A percentile compares a stretch with the other conserved stretches of the same genome.
phyloP scores from a whole-genome alignment of 2,329 filamentous ascomycete genomes.

The Botrytis hyacinthi region DNA sequence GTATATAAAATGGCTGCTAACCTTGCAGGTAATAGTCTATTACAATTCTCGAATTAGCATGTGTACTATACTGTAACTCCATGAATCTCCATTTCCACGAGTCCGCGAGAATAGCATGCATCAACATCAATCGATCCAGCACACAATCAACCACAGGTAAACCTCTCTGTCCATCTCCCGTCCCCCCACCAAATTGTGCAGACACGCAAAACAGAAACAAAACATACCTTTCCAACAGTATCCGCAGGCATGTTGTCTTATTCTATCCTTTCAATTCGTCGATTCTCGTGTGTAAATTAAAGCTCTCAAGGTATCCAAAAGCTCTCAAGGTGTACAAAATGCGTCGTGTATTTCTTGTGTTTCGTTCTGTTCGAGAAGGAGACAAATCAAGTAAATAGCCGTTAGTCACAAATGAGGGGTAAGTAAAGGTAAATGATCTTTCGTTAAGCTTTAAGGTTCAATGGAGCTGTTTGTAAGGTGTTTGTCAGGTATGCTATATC shows the following conservation, averaged over 20 bases:
- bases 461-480: neutral
- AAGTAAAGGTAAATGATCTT: neutral
- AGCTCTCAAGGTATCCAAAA: slow-evolving; percentile 7
- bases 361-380: neutral
- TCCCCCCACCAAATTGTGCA: neutral
- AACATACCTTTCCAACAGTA: slow-evolving; percentile 25
- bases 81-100: neutral
- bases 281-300: neutral
- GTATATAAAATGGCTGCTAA: slow-evolving; percentile 24
- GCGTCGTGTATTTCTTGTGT: neutral
- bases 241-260: slow-evolving; percentile 20
- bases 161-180: neutral
- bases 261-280: neutral
- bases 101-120: neutral
- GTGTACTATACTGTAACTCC: neutral
- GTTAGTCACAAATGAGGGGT: neutral
- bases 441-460: neutral
- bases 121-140: neutral
- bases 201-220: neutral
- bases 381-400: neutral
- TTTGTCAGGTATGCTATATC: neutral
- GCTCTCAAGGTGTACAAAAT: slow-evolving; percentile 5
- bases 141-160: neutral
- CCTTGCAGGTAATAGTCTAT: slow-evolving; percentile 40
- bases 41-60: neutral